These are phyloP conservation scores for Leccinum ochraceum DNA, from an alignment of 768 basidiomycete genomes.

Conservation along the genomic window DNA sequence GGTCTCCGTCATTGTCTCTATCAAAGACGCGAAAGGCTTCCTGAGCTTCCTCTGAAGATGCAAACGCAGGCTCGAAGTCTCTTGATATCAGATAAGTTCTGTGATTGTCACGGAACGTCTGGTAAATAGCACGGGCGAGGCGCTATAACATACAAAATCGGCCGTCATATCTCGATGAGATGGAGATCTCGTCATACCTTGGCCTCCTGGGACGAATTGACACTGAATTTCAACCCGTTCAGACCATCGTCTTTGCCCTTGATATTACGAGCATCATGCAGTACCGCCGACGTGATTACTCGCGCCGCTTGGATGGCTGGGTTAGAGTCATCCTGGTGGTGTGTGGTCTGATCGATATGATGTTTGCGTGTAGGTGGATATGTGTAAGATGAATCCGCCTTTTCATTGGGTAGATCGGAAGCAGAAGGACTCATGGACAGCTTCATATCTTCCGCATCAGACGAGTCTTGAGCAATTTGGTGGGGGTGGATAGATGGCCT, in stretches of 20 bases:
- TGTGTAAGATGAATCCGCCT: slow-evolving; percentile 27
- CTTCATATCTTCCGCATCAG: slow-evolving; percentile 9
- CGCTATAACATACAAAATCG: slow-evolving; percentile 40
- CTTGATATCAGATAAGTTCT: slow-evolving; percentile 62
- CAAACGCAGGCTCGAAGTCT: slow-evolving; percentile 73
- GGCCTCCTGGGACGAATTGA: slow-evolving; percentile 62
- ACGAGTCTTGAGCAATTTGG: slow-evolving; percentile 10
- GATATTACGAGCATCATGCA: slow-evolving; percentile 78
- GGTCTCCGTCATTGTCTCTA: slow-evolving; percentile 74
- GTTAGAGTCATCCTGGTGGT: slow-evolving; percentile 37
- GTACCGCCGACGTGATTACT: slow-evolving; percentile 63
- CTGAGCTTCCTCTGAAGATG: slow-evolving; percentile 53
- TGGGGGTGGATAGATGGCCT: slow-evolving; percentile 5
- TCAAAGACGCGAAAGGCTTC: slow-evolving; percentile 77
- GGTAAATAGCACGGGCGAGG: slow-evolving; percentile 68
- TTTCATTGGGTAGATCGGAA: slow-evolving; percentile 8
- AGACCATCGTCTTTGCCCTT: slow-evolving; percentile 47
- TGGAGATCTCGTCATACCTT: slow-evolving; percentile 44
- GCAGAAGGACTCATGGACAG: slow-evolving; percentile 12
- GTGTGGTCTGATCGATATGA: slow-evolving; percentile 19
- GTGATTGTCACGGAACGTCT: slow-evolving; percentile 53
- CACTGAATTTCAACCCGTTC: slow-evolving; percentile 49
- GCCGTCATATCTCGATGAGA: background rate
- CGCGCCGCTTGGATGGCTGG: slow-evolving; percentile 59
- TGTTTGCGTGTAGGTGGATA: slow-evolving; percentile 41